Base-by-base conservation (phyloP, 345 rosid genomes). In the Arabidopsis arenosa region DNA sequence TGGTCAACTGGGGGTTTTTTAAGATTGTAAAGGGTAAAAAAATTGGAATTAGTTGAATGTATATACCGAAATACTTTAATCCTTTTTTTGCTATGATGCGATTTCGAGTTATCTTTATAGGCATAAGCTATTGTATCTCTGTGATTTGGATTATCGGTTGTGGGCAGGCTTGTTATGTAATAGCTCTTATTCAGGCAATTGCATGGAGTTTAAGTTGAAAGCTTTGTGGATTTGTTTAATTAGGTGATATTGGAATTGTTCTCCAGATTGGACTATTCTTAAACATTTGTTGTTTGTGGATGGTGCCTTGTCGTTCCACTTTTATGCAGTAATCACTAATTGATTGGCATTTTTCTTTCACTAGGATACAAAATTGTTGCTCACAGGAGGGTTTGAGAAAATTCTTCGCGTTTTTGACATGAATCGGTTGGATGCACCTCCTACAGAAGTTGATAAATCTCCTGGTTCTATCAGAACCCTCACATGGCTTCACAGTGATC, bases 281-380 rank as follows among this genome's bases (percentile, higher is more conserved):
- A n/a, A 15, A 5, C 35, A 3, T 28, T 32, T 18, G 3, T 47
- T 56, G 6, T 51, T 30, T 13, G 28, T 51, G 26, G 36, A 23
- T 67, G 17, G 37, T 28, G 21, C 30, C 30, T 57, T n/a, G 12
- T 63, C 0, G 33, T 57, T 58, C 14, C 21, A 9, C 9, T 5
- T 14, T n/a, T 51, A 11, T 44, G 36, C 53, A 11, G 35, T 61
- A 23, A 14, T n/a, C 8, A 54, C n/a, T 63, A 49, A 7, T 2
- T 39, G 62, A 63, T 54, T 36, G 66, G 8, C 30, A 44, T 11
- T 7, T 35, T 11, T 44, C 18, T 70, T 52, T 63, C 10, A 6
- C 30, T 81, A 95, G 99, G 98, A 92, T 75, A 87, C 96, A 21
- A 88, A 84, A 61, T 77, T 81, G 68, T 83, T 72, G 59, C 43